Conservation (phyloP, 2,329 filamentous ascomycete genomes). For the Cladosporium sp. region DNA sequence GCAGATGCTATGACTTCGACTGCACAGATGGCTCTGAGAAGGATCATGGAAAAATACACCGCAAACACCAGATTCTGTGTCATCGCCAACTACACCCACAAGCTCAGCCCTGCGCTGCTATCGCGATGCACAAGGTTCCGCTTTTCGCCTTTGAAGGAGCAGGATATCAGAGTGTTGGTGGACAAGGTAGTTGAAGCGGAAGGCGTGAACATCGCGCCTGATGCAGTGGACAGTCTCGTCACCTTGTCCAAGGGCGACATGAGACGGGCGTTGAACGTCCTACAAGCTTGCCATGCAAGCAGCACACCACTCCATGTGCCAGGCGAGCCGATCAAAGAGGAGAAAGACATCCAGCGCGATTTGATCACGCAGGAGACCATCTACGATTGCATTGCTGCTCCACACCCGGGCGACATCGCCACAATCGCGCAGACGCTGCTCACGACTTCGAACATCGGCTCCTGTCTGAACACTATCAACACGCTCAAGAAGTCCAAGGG, state of each 20-base stretch:
- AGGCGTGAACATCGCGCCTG: constrained; percentile 71
- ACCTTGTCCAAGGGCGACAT: constrained; percentile 91
- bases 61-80: constrained; percentile 97
- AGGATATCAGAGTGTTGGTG: constrained; percentile 77
- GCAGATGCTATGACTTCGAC: constrained; percentile 99
- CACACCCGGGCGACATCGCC: constrained; percentile 81
- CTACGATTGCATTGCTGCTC: constrained; percentile 95
- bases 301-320: constrained; percentile 57
- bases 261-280: constrained; percentile 86
- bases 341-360: constrained; percentile 65
- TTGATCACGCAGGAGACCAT: constrained; percentile 88
- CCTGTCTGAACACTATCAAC: constrained; percentile 82
- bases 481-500: constrained; percentile 80
- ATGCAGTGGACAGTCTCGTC: constrained; percentile 79
- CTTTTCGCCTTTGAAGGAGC: constrained; percentile 88
- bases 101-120: constrained; percentile 85
- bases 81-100: constrained; percentile 98
- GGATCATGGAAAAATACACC: constrained; percentile 99
- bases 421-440: constrained; percentile 81
- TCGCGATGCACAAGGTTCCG: constrained; percentile 92
- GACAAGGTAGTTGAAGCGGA: constrained; percentile 89
- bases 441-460: constrained; percentile 79
- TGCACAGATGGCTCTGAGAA: constrained; percentile 90
- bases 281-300: constrained; percentile 94
- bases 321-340: constrained; percentile 42